Conservation (phyloP, 2,329 filamentous ascomycete species). For the Xylaria multiplex region DNA sequence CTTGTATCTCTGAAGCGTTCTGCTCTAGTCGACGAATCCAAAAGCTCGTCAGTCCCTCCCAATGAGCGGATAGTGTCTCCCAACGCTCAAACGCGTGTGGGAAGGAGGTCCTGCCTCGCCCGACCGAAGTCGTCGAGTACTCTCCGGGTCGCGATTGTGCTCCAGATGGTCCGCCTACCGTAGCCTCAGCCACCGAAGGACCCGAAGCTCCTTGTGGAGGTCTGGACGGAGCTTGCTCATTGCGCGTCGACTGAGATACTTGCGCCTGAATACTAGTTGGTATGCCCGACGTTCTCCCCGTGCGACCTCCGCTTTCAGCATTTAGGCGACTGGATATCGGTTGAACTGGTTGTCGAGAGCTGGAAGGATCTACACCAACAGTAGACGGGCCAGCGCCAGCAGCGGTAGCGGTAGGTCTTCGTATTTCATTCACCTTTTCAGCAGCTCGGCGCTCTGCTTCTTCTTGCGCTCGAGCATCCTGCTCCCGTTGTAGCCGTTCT, state of each 20-base stretch:
- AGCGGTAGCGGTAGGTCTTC: constrained; percentile 51
- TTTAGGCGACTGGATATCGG: constrained; percentile 40
- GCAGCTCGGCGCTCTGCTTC: constrained; percentile 71
- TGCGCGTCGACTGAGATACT: constrained; percentile 42
- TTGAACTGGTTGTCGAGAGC: constrained; percentile 40
- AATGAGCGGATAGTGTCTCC: constrained; percentile 96
- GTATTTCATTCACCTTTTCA: constrained; percentile 44
- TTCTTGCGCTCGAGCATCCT: constrained; percentile 64
- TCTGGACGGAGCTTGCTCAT: constrained; percentile 39
- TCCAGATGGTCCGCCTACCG: constrained; percentile 49
- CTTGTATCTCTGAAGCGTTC: constrained; percentile 84
- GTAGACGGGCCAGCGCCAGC: constrained; percentile 52
- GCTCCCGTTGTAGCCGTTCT: constrained; percentile 56
- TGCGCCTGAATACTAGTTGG: constrained; percentile 39
- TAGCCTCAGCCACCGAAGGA: constrained; percentile 36
- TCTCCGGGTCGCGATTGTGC: constrained; percentile 50
- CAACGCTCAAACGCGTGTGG: constrained; percentile 97
- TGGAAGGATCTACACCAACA: constrained; percentile 39
- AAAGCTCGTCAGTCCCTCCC: constrained; percentile 96
- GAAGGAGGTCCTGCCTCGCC: constrained; percentile 73
- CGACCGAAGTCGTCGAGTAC: constrained; percentile 42
- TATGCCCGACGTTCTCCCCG: constrained; percentile 35
- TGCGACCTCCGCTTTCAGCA: constrained; percentile 38
- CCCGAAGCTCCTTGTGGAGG: constrained; percentile 37
- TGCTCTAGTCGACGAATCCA: constrained; percentile 95